These are phyloP conservation scores for Stipa capillata DNA, from an alignment of 176 grass and related monocot genomes.

Conservation along the genomic window DNA sequence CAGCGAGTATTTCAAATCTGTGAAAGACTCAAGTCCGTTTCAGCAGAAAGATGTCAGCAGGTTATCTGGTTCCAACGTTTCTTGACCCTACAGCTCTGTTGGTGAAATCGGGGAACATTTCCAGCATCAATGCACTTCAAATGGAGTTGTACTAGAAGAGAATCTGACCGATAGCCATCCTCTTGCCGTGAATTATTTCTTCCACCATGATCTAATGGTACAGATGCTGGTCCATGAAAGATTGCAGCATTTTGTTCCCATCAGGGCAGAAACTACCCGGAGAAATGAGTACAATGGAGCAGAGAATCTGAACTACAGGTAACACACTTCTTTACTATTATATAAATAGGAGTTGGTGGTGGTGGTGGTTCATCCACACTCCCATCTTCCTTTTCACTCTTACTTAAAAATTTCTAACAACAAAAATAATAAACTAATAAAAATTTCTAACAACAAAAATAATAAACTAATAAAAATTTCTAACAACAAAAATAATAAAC, in stretches of 20 bases:
- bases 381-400: too few species aligned
- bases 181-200: constrained; percentile 62
- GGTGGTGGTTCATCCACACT: too few species aligned
- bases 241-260: constrained; percentile 51
- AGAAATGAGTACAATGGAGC: constrained; percentile 19
- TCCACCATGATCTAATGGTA: constrained; percentile 64
- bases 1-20: constrained; percentile 66
- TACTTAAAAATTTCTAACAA: too few species aligned
- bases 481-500: too few species aligned
- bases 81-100: constrained; percentile 10
- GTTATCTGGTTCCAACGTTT: constrained; percentile 25
- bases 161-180: constrained; percentile 25
- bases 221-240: constrained; percentile 39
- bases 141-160: constrained; percentile 2
- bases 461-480: too few species aligned
- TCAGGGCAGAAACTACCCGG: constrained; percentile 34
- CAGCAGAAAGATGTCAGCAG: constrained; percentile 18
- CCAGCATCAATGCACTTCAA: constrained; percentile 30
- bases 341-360: too few species aligned
- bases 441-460: too few species aligned
- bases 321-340: constrained; percentile 4
- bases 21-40: constrained; percentile 19
- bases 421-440: too few species aligned
- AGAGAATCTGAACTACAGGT: constrained; percentile 43
- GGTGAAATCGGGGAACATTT: constrained; percentile 33